Base-by-base conservation (phyloP, 1,139 yeast genomes). In the Pichia sp. region DNA sequence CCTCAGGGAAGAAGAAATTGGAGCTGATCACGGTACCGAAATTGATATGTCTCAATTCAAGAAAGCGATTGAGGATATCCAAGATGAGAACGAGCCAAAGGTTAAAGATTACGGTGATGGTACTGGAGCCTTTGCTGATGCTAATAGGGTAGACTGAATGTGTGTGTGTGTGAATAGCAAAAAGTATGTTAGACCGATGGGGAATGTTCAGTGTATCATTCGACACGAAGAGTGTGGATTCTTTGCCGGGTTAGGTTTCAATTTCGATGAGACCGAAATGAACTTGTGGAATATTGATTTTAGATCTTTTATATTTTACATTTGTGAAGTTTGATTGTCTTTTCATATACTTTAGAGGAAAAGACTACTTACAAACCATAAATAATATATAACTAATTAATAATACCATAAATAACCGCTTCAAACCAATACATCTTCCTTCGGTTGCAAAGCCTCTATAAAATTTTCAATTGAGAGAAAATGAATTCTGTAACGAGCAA, bases 1-100 rank as follows among this genome's bases (percentile, higher is more conserved):
- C 60, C 77, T 70, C 51, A 73, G 71, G 54, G 77, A 72, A 51
- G 77, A 74, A 49, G 75, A 71, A 44, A 59, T 64, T 14, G 62
- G 61, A 16, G 72, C 76, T 34, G 88, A 82, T 59, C 80, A 77
- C 58, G 87, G 85, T 49, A 83, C 83, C 29, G 87, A 82, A 58
- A 84, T 85, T 78, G 95, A 87, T 71, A 80, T 87, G 73, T 76
- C 88, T 40, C 83, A 81, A 65, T 84, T 84, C 71, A 78, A 77
- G 65, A 70, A 73, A 60, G 73, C 70, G 8, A 68, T 79, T 58
- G 80, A 81, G 5, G 73, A 66, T 10, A 59, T 70, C 48, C 63
- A 54, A 49, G 78, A 73, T 44, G 75, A 68, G 27, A 69, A 66
- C 10, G 75, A 70, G 51, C 73, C 68, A 31, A 69, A 67, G 45